These are phyloP conservation scores for Claviceps capensis DNA, from an alignment of 2,329 filamentous ascomycete species.

Conservation along the genomic window DNA sequence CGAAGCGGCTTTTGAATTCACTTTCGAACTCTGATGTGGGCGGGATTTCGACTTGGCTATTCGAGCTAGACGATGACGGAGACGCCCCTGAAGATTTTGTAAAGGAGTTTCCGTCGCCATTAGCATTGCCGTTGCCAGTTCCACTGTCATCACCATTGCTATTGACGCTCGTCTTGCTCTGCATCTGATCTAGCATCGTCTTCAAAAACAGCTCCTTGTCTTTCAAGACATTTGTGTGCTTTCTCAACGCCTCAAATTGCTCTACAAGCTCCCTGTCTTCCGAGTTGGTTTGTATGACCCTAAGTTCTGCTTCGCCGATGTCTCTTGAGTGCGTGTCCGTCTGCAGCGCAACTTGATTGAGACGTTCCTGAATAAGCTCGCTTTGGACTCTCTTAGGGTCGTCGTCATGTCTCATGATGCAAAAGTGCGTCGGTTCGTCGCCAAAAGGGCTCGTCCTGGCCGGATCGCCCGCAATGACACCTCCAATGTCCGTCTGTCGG, in stretches of 20 bases:
- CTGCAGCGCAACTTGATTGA: constrained; percentile 67
- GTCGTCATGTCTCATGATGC: constrained; percentile 83
- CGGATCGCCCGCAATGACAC: constrained; percentile 65
- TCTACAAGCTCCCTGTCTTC: constrained; percentile 36
- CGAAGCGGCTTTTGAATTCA: constrained; percentile 96
- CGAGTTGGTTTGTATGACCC: constrained; percentile 35
- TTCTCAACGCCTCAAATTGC: constrained; percentile 46
- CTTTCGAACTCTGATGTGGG: constrained; percentile 72
- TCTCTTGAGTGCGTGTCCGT: constrained; percentile 59
- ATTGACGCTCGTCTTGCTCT: constrained; percentile 20
- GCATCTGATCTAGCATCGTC: constrained; percentile 40
- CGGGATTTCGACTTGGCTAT: constrained; percentile 46
- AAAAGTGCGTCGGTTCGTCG: constrained; percentile 83
- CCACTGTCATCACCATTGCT: background rate
- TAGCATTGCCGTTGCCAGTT: constrained; percentile 5
- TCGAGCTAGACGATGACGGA: constrained; percentile 1
- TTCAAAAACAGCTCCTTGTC: constrained; percentile 47
- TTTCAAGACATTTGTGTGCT: constrained; percentile 40
- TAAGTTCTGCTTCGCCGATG: constrained; percentile 65
- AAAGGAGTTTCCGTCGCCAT: no score
- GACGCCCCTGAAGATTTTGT: constrained; percentile 24
- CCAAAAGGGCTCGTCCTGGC: constrained; percentile 82
- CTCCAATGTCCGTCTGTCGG: constrained; percentile 84
- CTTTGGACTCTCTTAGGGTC: constrained; percentile 83
- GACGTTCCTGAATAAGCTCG: constrained; percentile 67